Evolutionary conservation across 345 rosid species (phyloP).

Genomic region (Gossypioides kirkii): DNA sequence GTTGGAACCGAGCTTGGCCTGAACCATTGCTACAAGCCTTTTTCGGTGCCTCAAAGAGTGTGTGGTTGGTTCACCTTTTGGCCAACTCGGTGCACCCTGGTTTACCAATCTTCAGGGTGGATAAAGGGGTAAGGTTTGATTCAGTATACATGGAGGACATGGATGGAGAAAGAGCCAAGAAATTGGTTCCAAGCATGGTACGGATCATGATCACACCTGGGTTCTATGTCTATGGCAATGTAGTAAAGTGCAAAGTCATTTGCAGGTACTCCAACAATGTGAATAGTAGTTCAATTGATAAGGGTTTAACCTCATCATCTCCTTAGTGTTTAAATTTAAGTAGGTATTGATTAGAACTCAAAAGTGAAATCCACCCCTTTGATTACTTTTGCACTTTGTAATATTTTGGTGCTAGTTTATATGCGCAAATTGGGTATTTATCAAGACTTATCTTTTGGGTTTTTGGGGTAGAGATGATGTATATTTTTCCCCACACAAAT

Average conservation of each 20-base stretch:
- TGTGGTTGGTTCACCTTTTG: constrained; percentile 84
- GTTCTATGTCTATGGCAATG: constrained; percentile 72
- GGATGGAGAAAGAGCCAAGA: constrained; percentile 53
- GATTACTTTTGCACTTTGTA: constrained; percentile 6
- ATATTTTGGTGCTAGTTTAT: constrained; percentile 11
- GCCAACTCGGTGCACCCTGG: constrained; percentile 92
- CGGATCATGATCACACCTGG: constrained; percentile 88
- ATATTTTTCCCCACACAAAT: not conserved
- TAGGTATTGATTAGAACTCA: not conserved
- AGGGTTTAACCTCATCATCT: constrained; percentile 21
- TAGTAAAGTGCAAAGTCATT: constrained; percentile 84
- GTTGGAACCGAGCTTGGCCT: constrained; percentile 87
- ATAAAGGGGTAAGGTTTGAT: constrained; percentile 53
- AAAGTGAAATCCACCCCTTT: not conserved
- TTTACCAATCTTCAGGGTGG: constrained; percentile 69
- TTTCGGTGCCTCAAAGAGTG: constrained; percentile 75
- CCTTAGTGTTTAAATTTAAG: constrained; percentile 13
- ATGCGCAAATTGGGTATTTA: not conserved
- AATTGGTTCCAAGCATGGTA: constrained; percentile 47
- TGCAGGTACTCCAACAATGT: constrained; percentile 54
- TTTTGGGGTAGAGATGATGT: not conserved
- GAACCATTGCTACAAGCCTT: constrained; percentile 78
- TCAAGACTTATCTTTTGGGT: not conserved
- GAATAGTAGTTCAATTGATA: constrained; percentile 12
- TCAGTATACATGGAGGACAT: constrained; percentile 80